Evolutionary conservation across 306 rosid genomes (phyloP).

Genomic region (Aeschynomene evenia): DNA sequence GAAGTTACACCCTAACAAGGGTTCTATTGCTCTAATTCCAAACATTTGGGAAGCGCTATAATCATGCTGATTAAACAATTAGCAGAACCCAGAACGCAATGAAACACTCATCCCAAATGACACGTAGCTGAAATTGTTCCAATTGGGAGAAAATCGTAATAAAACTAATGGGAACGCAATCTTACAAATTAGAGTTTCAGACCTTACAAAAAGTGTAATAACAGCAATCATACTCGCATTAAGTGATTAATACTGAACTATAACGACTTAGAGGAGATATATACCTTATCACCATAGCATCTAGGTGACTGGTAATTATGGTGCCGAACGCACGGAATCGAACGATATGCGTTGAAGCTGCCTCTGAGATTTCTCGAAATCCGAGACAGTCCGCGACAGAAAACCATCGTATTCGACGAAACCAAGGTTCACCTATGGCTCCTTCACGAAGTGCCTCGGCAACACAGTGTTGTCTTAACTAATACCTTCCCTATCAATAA

Average conservation of each 20-base stretch:
- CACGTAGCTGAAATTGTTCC: neutral
- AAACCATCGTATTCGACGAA: slow-evolving; percentile 36
- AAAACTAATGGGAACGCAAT: neutral
- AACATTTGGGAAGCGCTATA: neutral
- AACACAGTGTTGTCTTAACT: too few relatives aligned
- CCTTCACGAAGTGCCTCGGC: too few relatives aligned
- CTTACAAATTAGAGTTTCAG: neutral
- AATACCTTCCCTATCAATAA: too few relatives aligned
- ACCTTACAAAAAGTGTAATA: neutral
- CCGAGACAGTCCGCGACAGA: slow-evolving; percentile 45
- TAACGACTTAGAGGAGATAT: too few relatives aligned
- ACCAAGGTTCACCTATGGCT: neutral
- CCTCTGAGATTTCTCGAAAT: slow-evolving; percentile 50
- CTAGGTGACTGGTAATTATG: slow-evolving; percentile 17
- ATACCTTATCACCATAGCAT: slow-evolving; percentile 52
- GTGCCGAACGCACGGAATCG: slow-evolving; percentile 42
- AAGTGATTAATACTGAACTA: neutral
- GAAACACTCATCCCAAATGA: neutral
- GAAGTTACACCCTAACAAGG: too few relatives aligned
- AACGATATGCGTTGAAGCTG: slow-evolving; percentile 44
- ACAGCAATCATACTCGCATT: neutral
- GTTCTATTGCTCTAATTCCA: too few relatives aligned
- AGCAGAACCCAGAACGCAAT: too few relatives aligned
- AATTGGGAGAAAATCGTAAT: slow-evolving; percentile 5
- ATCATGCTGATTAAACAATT: neutral